These are phyloP conservation scores for Beauveria rudraprayagi DNA, from an alignment of 2,329 filamentous ascomycete species.

Conservation along the genomic window DNA sequence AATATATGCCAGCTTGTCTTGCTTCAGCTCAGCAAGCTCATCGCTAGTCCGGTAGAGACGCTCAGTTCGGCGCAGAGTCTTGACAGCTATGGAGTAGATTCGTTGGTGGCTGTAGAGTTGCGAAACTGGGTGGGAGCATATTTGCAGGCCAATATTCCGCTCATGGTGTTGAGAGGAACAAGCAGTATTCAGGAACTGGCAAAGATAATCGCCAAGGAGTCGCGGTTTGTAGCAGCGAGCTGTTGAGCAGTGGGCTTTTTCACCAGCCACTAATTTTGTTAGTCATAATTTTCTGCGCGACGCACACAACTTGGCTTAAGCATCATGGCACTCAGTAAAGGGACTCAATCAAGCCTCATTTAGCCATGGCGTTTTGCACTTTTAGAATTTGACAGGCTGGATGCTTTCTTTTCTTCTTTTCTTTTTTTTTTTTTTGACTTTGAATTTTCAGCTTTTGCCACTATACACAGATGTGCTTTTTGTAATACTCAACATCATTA, in stretches of 20 bases:
- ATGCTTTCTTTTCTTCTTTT: too few relatives aligned
- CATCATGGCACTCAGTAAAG: too few relatives aligned
- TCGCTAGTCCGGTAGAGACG: not conserved
- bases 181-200: slow-evolving; percentile 14
- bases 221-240: not conserved
- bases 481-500: too few relatives aligned
- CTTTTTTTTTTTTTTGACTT: too few relatives aligned
- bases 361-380: too few relatives aligned
- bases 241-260: not conserved
- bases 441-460: too few relatives aligned
- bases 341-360: too few relatives aligned
- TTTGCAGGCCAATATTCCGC: slow-evolving; percentile 18
- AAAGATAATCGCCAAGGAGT: not conserved
- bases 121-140: slow-evolving; percentile 17
- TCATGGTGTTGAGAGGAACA: slow-evolving; percentile 17
- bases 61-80: slow-evolving; percentile 15
- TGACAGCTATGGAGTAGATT: slow-evolving; percentile 22
- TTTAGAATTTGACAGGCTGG: too few relatives aligned
- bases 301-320: too few relatives aligned
- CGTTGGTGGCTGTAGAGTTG: slow-evolving; percentile 22
- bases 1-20: slow-evolving; percentile 14
- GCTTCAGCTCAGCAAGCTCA: slow-evolving; percentile 13
- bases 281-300: too few relatives aligned
- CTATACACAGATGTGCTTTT: too few relatives aligned
- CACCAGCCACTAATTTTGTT: too few relatives aligned